Conservation (phyloP, 1,284 basidiomycete species). For the Malassezia sp. region DNA sequence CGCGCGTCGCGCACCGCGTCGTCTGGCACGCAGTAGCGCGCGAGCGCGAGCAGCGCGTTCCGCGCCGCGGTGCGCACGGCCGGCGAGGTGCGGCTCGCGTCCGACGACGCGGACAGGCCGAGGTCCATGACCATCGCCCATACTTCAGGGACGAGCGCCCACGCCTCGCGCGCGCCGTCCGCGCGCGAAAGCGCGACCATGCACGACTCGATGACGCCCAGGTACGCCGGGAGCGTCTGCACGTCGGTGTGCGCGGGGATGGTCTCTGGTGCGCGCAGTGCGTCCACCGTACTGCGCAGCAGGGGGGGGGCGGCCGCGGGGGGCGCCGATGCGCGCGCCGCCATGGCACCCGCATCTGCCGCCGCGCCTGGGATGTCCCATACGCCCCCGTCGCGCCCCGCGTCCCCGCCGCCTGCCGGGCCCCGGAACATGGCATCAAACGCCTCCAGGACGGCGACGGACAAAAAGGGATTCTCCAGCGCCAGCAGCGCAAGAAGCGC, state of each 20-base stretch:
- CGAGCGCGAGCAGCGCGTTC: conserved; percentile 28
- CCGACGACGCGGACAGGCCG: conserved; percentile 31
- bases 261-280: conserved; percentile 26
- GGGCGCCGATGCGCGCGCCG: not conserved
- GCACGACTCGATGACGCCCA: conserved; percentile 35
- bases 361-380: no score
- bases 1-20: conserved; percentile 27
- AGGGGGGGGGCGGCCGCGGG: not conserved
- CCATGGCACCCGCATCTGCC: not conserved
- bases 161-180: conserved; percentile 21
- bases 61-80: conserved; percentile 32
- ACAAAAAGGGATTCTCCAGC: conserved; percentile 41
- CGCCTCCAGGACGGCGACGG: conserved; percentile 39
- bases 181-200: conserved; percentile 39
- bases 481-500: conserved; percentile 33
- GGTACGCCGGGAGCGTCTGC: conserved; percentile 40
- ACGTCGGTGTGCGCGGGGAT: conserved; percentile 30
- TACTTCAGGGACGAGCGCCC: conserved; percentile 24
- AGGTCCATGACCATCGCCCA: conserved; percentile 30
- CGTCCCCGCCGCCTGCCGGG: not conserved
- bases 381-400: not conserved
- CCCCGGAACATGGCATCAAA: conserved; percentile 38
- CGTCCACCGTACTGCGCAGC: conserved; percentile 23
- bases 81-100: conserved; percentile 29
- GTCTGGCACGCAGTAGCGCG: conserved; percentile 39